Percentiles rank a stretch among this genome's conserved stretches.
Conservation (phyloP, 2,329 filamentous ascomycete species). For the Claviceps arundinis region DNA sequence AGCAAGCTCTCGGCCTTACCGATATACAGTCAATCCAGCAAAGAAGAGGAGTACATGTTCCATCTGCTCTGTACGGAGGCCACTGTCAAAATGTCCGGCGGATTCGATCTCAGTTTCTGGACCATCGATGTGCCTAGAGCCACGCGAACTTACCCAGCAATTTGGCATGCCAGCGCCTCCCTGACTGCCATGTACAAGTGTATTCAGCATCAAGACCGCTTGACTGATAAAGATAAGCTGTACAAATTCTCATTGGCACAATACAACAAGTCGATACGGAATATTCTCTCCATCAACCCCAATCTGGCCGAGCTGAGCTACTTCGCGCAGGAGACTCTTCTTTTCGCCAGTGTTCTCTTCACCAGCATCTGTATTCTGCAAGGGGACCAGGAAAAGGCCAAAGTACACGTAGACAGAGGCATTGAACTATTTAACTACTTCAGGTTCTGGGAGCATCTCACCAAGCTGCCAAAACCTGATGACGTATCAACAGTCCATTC, state of each 20-base stretch:
- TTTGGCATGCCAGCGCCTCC: slow-evolving; percentile 5
- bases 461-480: neutral
- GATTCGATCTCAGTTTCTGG: slow-evolving; percentile 7
- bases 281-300: slow-evolving; percentile 4
- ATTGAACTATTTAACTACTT: slow-evolving; percentile 7
- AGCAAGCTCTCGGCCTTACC: neutral
- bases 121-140: slow-evolving; percentile 3
- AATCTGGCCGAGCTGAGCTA: neutral
- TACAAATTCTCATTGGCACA: slow-evolving; percentile 7
- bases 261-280: slow-evolving; percentile 6
- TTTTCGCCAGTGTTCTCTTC: slow-evolving; percentile 7
- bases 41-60: slow-evolving; percentile 7
- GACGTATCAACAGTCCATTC: slow-evolving; percentile 2
- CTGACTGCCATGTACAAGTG: slow-evolving; percentile 6
- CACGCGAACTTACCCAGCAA: slow-evolving; percentile 4
- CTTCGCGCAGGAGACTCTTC: slow-evolving; percentile 6
- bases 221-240: slow-evolving; percentile 13
- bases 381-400: slow-evolving; percentile 6
- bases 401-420: slow-evolving; percentile 5
- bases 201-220: slow-evolving; percentile 11
- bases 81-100: neutral
- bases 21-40: neutral
- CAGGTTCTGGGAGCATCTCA: slow-evolving; percentile 5
- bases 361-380: slow-evolving; percentile 7
- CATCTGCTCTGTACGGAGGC: slow-evolving; percentile 5